A percentile compares a stretch with the other conserved stretches of the same genome.
Conservation (phyloP, 2,329 filamentous ascomycete species). For the Penicillium sp. region DNA sequence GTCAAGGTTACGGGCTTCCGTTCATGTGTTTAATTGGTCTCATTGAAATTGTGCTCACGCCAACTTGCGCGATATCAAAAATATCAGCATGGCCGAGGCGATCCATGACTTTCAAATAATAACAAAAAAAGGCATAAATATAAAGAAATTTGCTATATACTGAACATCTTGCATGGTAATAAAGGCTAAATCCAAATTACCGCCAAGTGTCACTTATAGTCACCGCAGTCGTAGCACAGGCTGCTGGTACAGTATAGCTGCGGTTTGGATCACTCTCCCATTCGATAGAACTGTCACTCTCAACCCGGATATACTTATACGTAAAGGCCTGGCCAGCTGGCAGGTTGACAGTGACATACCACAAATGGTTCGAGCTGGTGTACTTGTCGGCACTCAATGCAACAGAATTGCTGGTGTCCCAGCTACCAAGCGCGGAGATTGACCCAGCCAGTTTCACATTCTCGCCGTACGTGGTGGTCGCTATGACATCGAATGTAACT, state of each 20-base stretch:
- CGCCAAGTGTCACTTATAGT: constrained; percentile 46
- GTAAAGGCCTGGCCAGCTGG: constrained; percentile 60
- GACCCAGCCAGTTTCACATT: constrained; percentile 69
- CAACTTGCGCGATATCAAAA: too few relatives aligned
- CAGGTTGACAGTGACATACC: constrained; percentile 62
- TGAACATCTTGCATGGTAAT: too few relatives aligned
- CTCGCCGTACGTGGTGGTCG: constrained; percentile 64
- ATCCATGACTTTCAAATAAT: too few relatives aligned
- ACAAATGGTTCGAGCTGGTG: constrained; percentile 62
- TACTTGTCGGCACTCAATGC: constrained; percentile 64
- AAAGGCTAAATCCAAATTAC: too few relatives aligned
- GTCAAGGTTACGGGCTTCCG: too few relatives aligned
- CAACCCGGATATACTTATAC: constrained; percentile 72
- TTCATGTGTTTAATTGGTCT: too few relatives aligned
- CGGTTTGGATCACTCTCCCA: constrained; percentile 67
- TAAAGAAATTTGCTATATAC: too few relatives aligned
- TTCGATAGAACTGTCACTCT: constrained; percentile 56
- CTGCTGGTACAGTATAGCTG: constrained; percentile 45
- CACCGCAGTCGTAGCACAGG: constrained; percentile 36
- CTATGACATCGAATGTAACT: constrained; percentile 66
- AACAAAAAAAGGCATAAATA: too few relatives aligned
- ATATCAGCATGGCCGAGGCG: too few relatives aligned
- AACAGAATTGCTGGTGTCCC: constrained; percentile 61
- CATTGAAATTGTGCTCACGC: too few relatives aligned
- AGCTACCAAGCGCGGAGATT: constrained; percentile 63